Conservation (phyloP, 345 rosid species). For the Passiflora organensis region DNA sequence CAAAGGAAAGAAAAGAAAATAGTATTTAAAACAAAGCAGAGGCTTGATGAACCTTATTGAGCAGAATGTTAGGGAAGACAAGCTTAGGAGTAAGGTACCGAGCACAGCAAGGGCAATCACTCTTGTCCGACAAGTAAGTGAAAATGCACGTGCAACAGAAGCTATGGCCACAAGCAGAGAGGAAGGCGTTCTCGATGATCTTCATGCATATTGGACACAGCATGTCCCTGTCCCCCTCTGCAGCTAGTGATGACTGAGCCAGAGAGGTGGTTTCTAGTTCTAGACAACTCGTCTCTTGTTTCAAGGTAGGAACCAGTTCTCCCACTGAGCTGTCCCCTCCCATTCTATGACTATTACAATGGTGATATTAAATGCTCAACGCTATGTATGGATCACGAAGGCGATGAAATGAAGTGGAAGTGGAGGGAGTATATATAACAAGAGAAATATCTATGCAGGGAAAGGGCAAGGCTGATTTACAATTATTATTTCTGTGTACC, state of each 20-base stretch:
- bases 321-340: conserved; percentile 26
- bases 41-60: conserved; percentile 21
- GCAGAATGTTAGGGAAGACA: conserved; percentile 14
- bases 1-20: not conserved
- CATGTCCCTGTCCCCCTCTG: conserved; percentile 16
- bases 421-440: too few species aligned
- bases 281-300: conserved; percentile 16
- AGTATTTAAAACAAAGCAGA: too few species aligned
- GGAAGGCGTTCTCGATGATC: conserved; percentile 14
- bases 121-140: conserved; percentile 17
- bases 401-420: too few species aligned
- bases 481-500: too few species aligned
- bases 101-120: conserved; percentile 20
- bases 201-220: conserved; percentile 20
- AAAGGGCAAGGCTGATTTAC: too few species aligned
- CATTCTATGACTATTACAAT: too few species aligned
- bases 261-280: not conserved
- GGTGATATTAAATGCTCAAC: too few species aligned
- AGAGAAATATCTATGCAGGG: too few species aligned
- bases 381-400: too few species aligned
- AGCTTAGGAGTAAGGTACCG: conserved; percentile 15
- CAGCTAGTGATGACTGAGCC: conserved; percentile 1
- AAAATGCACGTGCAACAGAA: conserved; percentile 18
- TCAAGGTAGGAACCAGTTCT: conserved; percentile 21
- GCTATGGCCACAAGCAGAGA: conserved; percentile 18